Evolutionary conservation across 257 asterid species (phyloP), one percentile per base, ranked within the genome.

Genomic region (Orobanche coerulescens): DNA sequence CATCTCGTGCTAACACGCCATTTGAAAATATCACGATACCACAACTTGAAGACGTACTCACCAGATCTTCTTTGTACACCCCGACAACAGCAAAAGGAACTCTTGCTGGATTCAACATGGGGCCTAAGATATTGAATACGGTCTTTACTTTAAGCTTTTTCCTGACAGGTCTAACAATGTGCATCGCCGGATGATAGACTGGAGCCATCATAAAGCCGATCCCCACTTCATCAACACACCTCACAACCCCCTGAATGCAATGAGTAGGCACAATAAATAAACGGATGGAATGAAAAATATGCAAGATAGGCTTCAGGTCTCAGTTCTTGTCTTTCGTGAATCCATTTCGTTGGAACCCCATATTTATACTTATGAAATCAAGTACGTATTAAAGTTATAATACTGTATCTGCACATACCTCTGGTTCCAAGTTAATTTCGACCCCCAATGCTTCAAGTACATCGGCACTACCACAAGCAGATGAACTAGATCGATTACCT

Each of bases 391-490:
- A n/a, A n/a, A n/a, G n/a, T n/a, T n/a, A n/a, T n/a, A n/a, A n/a
- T n/a, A 48, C 57, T 60, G 23, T 23, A 54, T 50, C 39, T 9
- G 31, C 31, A 72, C 79, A 51, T 59, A 92, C 98, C 96, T 88
- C 96, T 28, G 98, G 93, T 43, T 75, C 94, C 88, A 92, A 75
- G 70, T 73, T 78, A 64, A 92, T 86, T 28, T 79, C 88, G 58
- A 92, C 78, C 19, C 95, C 98, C 69, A 92, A 75, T 70, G 69
- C 84, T 79, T 92, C 98, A 46, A 92, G 87, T 10, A 88, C 96
- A 78, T 92, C 98, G 1, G 96, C 98, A 72, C 98, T 88, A 13
- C 96, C 98, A 81, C 98, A 92, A 64, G 96, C 93, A 52, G 98
- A 92, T 44, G 98, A 92, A 66, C 98, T 92, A 22, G 96, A 92